Evolutionary conservation across 2,329 filamentous ascomycete species (phyloP).

Genomic region (Aspergillus clavatus): DNA sequence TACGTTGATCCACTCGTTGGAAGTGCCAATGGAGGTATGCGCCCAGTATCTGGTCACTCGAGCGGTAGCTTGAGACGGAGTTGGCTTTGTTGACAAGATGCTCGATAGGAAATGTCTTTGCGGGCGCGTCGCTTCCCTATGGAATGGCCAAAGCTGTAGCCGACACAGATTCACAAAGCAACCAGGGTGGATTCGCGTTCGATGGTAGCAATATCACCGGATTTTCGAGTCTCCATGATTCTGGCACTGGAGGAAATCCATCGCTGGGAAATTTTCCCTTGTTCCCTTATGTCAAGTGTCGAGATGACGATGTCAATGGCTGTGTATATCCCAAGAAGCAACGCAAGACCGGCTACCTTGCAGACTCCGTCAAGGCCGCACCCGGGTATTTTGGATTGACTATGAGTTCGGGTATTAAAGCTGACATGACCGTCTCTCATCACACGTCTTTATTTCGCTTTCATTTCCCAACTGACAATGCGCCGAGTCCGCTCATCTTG

Average conservation of each 20-base stretch:
- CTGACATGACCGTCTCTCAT: slow-evolving; percentile 63
- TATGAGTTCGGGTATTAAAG: slow-evolving; percentile 52
- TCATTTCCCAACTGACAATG: slow-evolving; percentile 48
- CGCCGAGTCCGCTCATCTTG: slow-evolving; percentile 54
- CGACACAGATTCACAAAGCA: slow-evolving; percentile 47
- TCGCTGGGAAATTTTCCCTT: slow-evolving; percentile 70
- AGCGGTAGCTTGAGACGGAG: too few species aligned
- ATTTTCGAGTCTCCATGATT: slow-evolving; percentile 49
- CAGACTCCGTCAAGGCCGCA: slow-evolving; percentile 51
- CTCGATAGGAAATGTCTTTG: slow-evolving; percentile 50
- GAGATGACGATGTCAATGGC: slow-evolving; percentile 55
- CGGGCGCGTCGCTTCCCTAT: slow-evolving; percentile 52
- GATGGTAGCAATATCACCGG: slow-evolving; percentile 50
- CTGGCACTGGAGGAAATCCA: slow-evolving; percentile 49
- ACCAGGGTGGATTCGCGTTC: slow-evolving; percentile 53
- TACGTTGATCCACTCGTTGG: slow-evolving; percentile 52
- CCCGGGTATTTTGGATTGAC: slow-evolving; percentile 64
- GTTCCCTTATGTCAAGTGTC: slow-evolving; percentile 61
- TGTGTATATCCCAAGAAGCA: slow-evolving; percentile 57
- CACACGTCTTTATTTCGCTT: slow-evolving; percentile 63
- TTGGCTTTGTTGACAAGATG: not conserved
- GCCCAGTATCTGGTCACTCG: not conserved
- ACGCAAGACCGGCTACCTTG: slow-evolving; percentile 46
- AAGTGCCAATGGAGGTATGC: slow-evolving; percentile 45
- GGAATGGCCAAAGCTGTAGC: slow-evolving; percentile 55